Percentiles rank a stretch among this genome's conserved stretches.
Conservation (phyloP, 192 early-diverging fungal genomes). For the Mortierella hygrophila region DNA sequence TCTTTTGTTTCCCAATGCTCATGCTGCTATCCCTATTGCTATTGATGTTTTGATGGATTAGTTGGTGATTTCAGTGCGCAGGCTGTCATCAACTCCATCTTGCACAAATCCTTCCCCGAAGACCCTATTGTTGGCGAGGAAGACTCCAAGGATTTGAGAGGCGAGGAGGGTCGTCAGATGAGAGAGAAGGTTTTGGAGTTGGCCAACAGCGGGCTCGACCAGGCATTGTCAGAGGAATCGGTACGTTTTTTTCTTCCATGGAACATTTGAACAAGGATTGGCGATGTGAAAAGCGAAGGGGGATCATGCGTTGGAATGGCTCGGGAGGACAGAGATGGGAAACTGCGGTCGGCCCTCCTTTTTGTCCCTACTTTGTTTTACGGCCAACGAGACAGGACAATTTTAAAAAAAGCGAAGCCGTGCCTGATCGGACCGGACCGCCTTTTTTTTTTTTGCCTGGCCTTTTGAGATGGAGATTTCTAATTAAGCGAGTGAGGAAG, state of each 20-base stretch:
- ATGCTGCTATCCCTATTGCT: not conserved
- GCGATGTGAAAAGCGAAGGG: not conserved
- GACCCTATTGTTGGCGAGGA: constrained; percentile 98
- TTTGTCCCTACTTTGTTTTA: not conserved
- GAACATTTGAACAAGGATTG: not conserved
- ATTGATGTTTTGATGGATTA: constrained; percentile 11
- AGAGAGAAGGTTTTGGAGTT: constrained; percentile 86
- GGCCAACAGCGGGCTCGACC: constrained; percentile 76
- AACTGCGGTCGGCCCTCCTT: not conserved
- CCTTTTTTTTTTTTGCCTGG: not conserved
- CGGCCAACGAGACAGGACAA: not conserved
- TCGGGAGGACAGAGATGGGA: not conserved
- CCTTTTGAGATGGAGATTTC: not conserved
- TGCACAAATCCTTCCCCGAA: constrained; percentile 82
- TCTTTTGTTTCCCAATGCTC: not conserved
- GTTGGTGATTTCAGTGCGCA: constrained; percentile 98
- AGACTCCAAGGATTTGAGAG: constrained; percentile 87
- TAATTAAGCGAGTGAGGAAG: not conserved
- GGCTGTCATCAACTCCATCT: constrained; percentile 90
- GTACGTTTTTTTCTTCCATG: constrained; percentile 57
- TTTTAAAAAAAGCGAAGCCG: not conserved
- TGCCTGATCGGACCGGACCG: not conserved
- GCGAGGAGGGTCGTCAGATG: constrained; percentile 72
- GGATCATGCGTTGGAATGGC: not conserved
- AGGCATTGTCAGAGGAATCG: constrained; percentile 72